Evolutionary conservation across 768 basidiomycete species (phyloP).

Genomic region (Leccinum sublutescens): DNA sequence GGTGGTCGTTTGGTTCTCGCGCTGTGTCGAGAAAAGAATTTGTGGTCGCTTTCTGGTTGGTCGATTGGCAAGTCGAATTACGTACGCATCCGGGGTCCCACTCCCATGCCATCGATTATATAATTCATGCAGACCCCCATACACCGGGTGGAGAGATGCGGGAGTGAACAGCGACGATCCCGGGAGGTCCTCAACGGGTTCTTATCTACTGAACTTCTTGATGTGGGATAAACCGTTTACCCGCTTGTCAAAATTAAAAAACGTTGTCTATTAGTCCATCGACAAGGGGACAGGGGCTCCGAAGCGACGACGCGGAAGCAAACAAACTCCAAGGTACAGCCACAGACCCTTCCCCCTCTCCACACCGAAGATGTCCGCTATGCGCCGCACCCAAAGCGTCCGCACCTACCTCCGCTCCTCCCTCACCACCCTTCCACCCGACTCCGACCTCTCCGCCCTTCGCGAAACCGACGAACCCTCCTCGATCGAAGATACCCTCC

Average conservation of each 20-base stretch:
- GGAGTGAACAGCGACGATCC: background rate
- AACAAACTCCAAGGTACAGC: background rate
- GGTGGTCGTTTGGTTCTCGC: constrained; percentile 2
- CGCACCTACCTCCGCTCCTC: constrained; percentile 56
- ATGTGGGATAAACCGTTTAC: background rate
- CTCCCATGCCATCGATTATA: constrained; percentile 15
- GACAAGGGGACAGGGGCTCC: background rate
- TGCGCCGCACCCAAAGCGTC: constrained; percentile 67
- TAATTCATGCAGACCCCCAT: constrained; percentile 15
- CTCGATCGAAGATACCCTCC: constrained; percentile 51
- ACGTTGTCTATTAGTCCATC: background rate
- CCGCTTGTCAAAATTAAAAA: background rate
- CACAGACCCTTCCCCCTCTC: background rate
- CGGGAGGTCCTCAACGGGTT: background rate
- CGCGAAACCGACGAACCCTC: constrained; percentile 57
- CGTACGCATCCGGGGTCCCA: constrained; percentile 23
- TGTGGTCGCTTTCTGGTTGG: constrained; percentile 14
- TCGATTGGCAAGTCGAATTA: constrained; percentile 21
- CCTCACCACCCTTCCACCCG: constrained; percentile 19
- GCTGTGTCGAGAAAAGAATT: constrained; percentile 26
- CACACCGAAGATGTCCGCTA: constrained; percentile 2
- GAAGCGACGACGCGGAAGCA: background rate
- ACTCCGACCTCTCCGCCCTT: constrained; percentile 54
- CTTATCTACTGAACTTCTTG: background rate
- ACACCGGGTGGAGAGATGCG: background rate